These are phyloP conservation scores for Phallus indusiatus DNA, from an alignment of 768 basidiomycete species.

Conservation along the genomic window DNA sequence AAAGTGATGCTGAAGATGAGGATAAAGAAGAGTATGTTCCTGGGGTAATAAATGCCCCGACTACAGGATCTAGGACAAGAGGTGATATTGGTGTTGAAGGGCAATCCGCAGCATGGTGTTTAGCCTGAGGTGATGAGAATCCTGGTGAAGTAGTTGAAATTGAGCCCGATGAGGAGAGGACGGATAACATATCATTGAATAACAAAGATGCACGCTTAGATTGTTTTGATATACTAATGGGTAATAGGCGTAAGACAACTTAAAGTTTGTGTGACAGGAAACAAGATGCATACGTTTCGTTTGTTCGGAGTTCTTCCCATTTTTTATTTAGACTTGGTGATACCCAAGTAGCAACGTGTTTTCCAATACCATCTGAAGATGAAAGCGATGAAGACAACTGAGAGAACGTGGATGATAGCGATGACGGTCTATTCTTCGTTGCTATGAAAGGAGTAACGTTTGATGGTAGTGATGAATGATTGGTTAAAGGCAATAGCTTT, in stretches of 20 bases:
- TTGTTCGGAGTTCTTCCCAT: slow-evolving; percentile 15
- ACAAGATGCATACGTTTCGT: slow-evolving; percentile 12
- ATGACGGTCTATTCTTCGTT: not conserved
- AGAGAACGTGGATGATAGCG: not conserved
- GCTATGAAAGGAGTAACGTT: not conserved
- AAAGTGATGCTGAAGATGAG: not conserved
- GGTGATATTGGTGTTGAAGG: not conserved
- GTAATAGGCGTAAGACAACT: not conserved
- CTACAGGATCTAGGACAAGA: not conserved
- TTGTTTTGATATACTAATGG: slow-evolving; percentile 13
- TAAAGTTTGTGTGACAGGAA: not conserved
- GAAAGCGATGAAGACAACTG: not conserved
- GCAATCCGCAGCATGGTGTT: not conserved
- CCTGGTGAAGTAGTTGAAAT: not conserved
- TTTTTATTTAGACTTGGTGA: slow-evolving; percentile 13
- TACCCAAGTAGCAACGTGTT: slow-evolving; percentile 6
- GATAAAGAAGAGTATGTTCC: not conserved
- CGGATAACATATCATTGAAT: slow-evolving; percentile 12
- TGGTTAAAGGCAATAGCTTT: not conserved
- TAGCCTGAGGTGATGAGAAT: not conserved
- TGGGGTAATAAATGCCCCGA: not conserved
- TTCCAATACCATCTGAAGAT: not conserved
- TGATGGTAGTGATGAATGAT: not conserved
- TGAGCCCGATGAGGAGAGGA: not conserved
- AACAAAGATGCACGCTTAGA: slow-evolving; percentile 16